Evolutionary conservation across 129 eudicot genomes (phyloP).

Genomic region (Chrysanthemum lavandulifolium): DNA sequence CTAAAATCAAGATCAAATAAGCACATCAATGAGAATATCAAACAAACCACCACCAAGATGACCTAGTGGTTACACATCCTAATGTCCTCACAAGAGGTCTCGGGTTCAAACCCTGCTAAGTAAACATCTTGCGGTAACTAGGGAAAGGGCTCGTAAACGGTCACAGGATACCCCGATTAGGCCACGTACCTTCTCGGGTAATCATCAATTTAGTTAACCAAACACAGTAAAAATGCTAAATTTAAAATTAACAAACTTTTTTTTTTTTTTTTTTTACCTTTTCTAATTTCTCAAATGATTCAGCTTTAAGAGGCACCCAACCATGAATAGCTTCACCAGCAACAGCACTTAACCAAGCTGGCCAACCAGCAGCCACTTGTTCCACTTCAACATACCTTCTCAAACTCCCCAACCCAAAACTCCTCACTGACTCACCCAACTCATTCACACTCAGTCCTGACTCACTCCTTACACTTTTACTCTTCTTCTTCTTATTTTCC

Average conservation of each 20-base stretch:
- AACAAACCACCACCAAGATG: too few species aligned
- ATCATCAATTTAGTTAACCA: too few species aligned
- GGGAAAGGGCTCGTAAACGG: too few species aligned
- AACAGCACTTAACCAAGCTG: slow-evolving; percentile 89
- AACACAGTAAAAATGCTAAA: too few species aligned
- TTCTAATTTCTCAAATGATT: slow-evolving; percentile 77
- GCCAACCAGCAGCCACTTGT: slow-evolving; percentile 97
- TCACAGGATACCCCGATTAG: too few species aligned
- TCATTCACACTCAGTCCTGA: slow-evolving; percentile 62
- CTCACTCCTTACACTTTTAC: slow-evolving; percentile 52
- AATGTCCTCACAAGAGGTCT: too few species aligned
- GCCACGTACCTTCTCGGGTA: too few species aligned
- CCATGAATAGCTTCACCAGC: slow-evolving; percentile 91
- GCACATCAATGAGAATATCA: background rate
- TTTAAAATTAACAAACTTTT: too few species aligned
- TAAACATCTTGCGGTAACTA: too few species aligned
- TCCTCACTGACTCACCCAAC: slow-evolving; percentile 73
- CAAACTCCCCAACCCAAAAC: slow-evolving; percentile 83
- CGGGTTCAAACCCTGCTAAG: too few species aligned
- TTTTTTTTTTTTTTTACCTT: slow-evolving; percentile 39
- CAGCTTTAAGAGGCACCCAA: slow-evolving; percentile 80
- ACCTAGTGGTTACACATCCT: too few species aligned
- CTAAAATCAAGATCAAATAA: background rate
- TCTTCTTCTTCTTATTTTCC: slow-evolving; percentile 45
- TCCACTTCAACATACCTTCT: slow-evolving; percentile 63